Evolutionary conservation across 1,139 yeast genomes (phyloP), one percentile per base, ranked within the genome.

Genomic region (Sugiyamaella novakii): DNA sequence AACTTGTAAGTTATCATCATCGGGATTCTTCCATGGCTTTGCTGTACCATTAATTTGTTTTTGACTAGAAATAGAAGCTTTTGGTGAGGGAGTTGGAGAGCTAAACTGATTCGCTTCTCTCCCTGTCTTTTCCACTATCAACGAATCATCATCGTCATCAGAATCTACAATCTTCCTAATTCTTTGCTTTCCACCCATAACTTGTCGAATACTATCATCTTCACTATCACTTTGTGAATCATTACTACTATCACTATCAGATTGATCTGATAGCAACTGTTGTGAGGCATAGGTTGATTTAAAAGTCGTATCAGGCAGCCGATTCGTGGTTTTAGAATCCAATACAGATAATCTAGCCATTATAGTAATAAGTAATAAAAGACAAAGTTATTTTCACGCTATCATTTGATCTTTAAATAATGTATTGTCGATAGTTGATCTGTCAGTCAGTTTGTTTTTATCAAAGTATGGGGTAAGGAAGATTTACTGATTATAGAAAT

Each of bases 111-210:
- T n/a, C n/a, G n/a, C n/a, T n/a, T n/a, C n/a, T n/a, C n/a, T n/a
- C n/a, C n/a, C n/a, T n/a, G n/a, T n/a, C n/a, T n/a, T n/a, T n/a
- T n/a, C n/a, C n/a, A n/a, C n/a, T n/a, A n/a, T n/a, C n/a, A n/a
- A n/a, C n/a, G n/a, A n/a, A n/a, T 39, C 43, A 15, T 33, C 24
- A n/a, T 42, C 46, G 22, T 29, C 30, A 21, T 44, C 47, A 8
- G 42, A 36, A 4, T 36, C 43, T 5, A 30, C 30, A 18, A 28
- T 31, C 29, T 19, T 41, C 21, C 29, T 14, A n/a, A 14, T 17
- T 14, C 28, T 39, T 25, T 7, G 25, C 17, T 30, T 38, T 12
- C 34, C 22, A 3, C 43, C 43, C 25, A 38, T 18, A 11, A 38
- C 43, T 14, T 38, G 43, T 11, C 15, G 14, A 14, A 38, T 38